Evolutionary conservation across 257 asterid genomes (phyloP).

Genomic region (Ajuga chamaepitys): DNA sequence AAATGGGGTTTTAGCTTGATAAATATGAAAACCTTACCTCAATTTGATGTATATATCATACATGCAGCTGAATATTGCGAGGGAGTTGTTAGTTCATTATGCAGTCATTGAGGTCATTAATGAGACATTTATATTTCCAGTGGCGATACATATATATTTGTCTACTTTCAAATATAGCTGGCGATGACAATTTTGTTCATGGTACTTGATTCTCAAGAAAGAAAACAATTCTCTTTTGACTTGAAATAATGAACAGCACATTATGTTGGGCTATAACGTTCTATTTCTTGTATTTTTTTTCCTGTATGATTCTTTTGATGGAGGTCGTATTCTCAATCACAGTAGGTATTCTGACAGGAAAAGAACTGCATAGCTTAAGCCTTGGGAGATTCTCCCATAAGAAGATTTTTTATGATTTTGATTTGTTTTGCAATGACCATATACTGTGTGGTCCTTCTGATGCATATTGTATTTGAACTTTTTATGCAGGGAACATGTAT

Average conservation of each 20-base stretch:
- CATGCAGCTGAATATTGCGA: background rate
- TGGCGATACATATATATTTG: background rate
- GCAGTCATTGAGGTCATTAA: background rate
- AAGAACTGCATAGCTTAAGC: background rate
- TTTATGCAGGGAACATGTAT: constrained; percentile 61
- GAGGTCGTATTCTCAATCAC: background rate
- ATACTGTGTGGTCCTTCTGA: background rate
- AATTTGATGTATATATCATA: background rate
- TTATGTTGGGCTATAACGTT: background rate
- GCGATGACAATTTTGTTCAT: background rate
- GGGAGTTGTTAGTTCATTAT: background rate
- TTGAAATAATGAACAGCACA: background rate
- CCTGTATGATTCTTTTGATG: background rate
- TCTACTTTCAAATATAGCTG: background rate
- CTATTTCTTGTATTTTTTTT: background rate
- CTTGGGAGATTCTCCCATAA: background rate
- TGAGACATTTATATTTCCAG: background rate
- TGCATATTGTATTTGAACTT: background rate
- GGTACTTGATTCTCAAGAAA: background rate
- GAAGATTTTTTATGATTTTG: background rate
- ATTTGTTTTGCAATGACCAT: background rate
- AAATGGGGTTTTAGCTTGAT: background rate
- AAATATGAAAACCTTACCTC: background rate
- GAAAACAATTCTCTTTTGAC: background rate
- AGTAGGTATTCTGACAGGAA: background rate